Evolutionary conservation across 345 rosid species (phyloP).

Genomic region (Excoecaria agallocha): DNA sequence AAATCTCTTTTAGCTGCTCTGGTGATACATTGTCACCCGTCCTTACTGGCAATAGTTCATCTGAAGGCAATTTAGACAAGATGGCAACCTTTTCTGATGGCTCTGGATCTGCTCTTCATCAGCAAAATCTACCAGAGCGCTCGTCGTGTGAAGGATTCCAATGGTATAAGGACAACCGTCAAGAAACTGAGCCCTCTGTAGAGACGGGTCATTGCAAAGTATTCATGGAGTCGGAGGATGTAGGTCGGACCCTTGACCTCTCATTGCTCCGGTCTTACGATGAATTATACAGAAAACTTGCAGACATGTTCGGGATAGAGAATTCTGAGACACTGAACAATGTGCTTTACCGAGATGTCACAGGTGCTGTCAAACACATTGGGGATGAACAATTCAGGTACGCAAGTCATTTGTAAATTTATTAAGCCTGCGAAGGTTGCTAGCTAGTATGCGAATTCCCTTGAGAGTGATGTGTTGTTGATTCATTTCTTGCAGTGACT

Average conservation of each 20-base stretch:
- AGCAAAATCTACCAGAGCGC: slow-evolving; percentile 31
- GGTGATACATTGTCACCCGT: slow-evolving; percentile 35
- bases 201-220: slow-evolving; percentile 55
- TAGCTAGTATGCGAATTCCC: neutral
- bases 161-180: slow-evolving; percentile 34
- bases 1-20: slow-evolving; percentile 37
- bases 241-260: slow-evolving; percentile 56
- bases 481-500: slow-evolving; percentile 40
- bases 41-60: slow-evolving; percentile 22
- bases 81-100: slow-evolving; percentile 15
- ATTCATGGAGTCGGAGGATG: slow-evolving; percentile 56
- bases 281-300: slow-evolving; percentile 43
- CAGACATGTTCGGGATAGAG: slow-evolving; percentile 45
- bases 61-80: slow-evolving; percentile 24
- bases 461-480: neutral
- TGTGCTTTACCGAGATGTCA: slow-evolving; percentile 38
- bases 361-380: slow-evolving; percentile 43
- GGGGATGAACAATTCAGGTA: slow-evolving; percentile 55
- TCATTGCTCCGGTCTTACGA: slow-evolving; percentile 44
- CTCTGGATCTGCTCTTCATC: slow-evolving; percentile 27
- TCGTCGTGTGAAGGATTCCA: slow-evolving; percentile 33
- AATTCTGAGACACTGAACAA: slow-evolving; percentile 36
- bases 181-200: slow-evolving; percentile 32
- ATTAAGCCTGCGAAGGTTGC: neutral
- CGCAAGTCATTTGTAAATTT: neutral